A percentile compares a stretch with the other conserved stretches of the same genome.
Conservation (phyloP, 257 asterid species). For the Solanum rostratum region DNA sequence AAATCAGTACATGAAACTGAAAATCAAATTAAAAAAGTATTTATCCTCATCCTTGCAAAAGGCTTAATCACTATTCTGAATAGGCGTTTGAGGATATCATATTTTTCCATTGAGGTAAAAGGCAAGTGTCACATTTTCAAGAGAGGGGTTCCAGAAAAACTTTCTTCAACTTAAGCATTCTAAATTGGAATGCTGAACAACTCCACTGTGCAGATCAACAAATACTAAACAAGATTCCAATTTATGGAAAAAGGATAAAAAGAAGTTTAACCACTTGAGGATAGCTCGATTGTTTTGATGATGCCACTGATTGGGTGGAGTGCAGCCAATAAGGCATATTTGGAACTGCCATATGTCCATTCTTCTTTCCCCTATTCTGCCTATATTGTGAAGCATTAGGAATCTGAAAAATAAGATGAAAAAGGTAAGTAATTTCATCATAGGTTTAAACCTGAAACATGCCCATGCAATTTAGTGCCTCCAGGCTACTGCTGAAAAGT, state of each 20-base stretch:
- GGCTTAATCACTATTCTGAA: neutral
- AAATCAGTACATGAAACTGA: neutral
- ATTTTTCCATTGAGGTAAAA: neutral
- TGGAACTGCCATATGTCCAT: slow-evolving; percentile 23
- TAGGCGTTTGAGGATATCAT: neutral
- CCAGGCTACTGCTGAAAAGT: neutral
- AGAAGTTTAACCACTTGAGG: slow-evolving; percentile 34
- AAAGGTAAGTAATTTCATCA: neutral
- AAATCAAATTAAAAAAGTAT: neutral
- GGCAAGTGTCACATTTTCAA: neutral
- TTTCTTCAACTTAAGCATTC: neutral
- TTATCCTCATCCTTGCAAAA: neutral
- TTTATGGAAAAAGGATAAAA: neutral
- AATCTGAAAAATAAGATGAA: slow-evolving; percentile 15
- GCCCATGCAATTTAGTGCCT: neutral
- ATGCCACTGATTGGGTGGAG: slow-evolving; percentile 19
- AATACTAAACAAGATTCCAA: neutral
- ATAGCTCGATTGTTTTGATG: slow-evolving; percentile 37
- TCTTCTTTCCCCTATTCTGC: slow-evolving; percentile 51
- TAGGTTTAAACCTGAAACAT: neutral
- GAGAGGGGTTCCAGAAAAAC: neutral
- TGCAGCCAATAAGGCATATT: slow-evolving; percentile 23
- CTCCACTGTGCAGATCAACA: neutral
- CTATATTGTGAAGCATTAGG: slow-evolving; percentile 43
- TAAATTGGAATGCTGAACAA: neutral